Evolutionary conservation across 2,329 filamentous ascomycete genomes (phyloP), one percentile per base, ranked within the genome.

Genomic region (Hymenoscyphus scutula): DNA sequence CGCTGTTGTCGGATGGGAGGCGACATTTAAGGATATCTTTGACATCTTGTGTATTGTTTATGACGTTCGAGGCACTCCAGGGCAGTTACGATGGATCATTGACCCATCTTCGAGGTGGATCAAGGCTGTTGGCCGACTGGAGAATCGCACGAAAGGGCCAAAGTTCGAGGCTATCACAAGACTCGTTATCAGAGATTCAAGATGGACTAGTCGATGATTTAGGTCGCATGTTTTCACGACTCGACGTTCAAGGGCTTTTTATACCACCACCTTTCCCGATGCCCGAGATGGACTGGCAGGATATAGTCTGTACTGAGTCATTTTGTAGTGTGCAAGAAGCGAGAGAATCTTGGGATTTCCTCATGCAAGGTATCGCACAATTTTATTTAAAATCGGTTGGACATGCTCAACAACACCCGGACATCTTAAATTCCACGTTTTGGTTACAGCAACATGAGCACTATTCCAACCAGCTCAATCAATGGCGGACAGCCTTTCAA

Each of bases 181-280:
- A 73, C 58, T 73, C 71, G 5, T 63, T 72, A 25, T 73, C 71
- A 2, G 70, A 73, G 38, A 72, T 73, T 56, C 71, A 73, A 55
- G 71, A 73, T 65, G 71, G 69, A 34, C 58, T 73, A 13, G 66
- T 73, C 15, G 71, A 73, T 64, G 71, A 73, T 59, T 63, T 73
- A 13, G 71, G 71, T 6, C 61, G 71, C 5, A 71, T 73, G 68
- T 73, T 73, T 48, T 70, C 71, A 53, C 68, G 71, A 29, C 67
- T 73, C 10, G 71, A 73, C 56, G 69, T 72, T 7, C 71, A 73
- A 60, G 70, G 68, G 25, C 64, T 73, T 17, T 73, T 72, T 48
- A 65, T 72, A 15, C 71, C 71, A 10, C 71, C 71, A 8, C 71
- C 71, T 7, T 73, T 71, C 59, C 69, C 70, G 10, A 71, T 71